Conservation (phyloP, 768 basidiomycete genomes). For the Termitomyces sp. region DNA sequence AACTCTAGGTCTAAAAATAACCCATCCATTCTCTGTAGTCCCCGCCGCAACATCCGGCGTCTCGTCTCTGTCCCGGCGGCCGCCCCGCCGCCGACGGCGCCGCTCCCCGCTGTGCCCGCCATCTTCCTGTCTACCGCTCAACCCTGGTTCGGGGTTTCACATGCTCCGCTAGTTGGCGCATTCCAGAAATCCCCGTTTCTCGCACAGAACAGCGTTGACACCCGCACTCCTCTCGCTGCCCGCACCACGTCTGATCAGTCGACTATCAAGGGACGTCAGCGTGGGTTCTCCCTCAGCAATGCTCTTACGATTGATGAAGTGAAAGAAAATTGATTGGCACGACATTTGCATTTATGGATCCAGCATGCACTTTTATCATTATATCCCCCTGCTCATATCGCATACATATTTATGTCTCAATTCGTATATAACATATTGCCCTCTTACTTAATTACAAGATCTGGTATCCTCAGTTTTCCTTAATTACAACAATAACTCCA, state of each 20-base stretch:
- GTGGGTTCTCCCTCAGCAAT: constrained; percentile 25
- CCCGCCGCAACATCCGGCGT: constrained; percentile 34
- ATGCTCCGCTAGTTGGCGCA: constrained; percentile 5
- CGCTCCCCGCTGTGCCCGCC: constrained; percentile 31
- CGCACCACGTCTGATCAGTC: constrained; percentile 2
- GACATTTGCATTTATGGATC: neutral
- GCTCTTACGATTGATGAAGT: constrained; percentile 33
- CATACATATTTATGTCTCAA: constrained; percentile 4
- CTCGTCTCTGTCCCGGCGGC: constrained; percentile 24
- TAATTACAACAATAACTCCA: neutral
- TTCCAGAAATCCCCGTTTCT: neutral
- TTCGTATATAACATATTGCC: neutral
- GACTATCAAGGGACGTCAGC: constrained; percentile 20
- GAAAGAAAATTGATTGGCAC: constrained; percentile 28
- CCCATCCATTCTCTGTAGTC: constrained; percentile 19
- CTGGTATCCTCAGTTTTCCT: neutral
- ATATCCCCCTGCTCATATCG: neutral
- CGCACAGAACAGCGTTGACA: neutral
- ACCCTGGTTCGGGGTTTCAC: constrained; percentile 3
- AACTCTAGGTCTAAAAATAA: neutral
- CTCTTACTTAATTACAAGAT: constrained; percentile 1
- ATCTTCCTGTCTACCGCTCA: constrained; percentile 12
- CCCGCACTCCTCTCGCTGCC: neutral
- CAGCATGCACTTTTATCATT: neutral
- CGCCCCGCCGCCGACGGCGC: constrained; percentile 34